Evolutionary conservation across 352 stramenopile species (phyloP), one percentile per base, ranked within the genome.

Genomic region (Pythium dissimile): DNA sequence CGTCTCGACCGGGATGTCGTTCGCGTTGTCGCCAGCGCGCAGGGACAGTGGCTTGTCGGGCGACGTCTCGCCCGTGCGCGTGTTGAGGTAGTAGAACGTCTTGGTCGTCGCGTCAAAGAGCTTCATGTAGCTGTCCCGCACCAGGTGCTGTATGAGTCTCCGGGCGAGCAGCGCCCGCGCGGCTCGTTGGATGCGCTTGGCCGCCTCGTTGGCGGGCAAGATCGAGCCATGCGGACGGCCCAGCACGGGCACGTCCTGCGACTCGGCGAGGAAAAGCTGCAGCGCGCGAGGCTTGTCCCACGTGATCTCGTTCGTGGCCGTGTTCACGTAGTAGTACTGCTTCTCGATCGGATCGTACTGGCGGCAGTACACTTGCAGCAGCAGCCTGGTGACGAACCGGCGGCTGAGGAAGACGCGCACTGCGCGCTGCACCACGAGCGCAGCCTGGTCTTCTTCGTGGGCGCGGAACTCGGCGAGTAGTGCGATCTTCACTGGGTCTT

Each of bases 51-150:
- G 80, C 23, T 79, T 80, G 8, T 72, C 61, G 18, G 73, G 55
- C 2, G 69, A 74, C 2, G 47, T 60, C 13, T 71, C 64, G 13
- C 75, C 75, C 6, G 65, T 85, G 23, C 59, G 69, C 0, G 79
- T 87, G 63, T 89, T 82, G 39, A 87, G 58, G 55, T 89, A 89
- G 64, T 84, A 89, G 42, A 85, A 89, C 5, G 72, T 78, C 41
- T 70, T 54, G 9, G 63, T 79, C 3, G 65, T 43, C 0, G 42
- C 15, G 35, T 88, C 71, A 46, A 88, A 86, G 11, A 89, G 77
- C 68, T 88, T 88, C 79, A 89, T 89, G 69, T 86, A 89, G 51
- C 68, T 78, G 44, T 89, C 79, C 9, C 73, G 72, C 5, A 89
- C 65, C 27, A 88, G 61, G 31, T 58, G 47, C 5, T 75, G 67